Percentiles rank a stretch among this genome's conserved stretches.
Conservation (phyloP, 306 rosid genomes). For the Fagus crenata region DNA sequence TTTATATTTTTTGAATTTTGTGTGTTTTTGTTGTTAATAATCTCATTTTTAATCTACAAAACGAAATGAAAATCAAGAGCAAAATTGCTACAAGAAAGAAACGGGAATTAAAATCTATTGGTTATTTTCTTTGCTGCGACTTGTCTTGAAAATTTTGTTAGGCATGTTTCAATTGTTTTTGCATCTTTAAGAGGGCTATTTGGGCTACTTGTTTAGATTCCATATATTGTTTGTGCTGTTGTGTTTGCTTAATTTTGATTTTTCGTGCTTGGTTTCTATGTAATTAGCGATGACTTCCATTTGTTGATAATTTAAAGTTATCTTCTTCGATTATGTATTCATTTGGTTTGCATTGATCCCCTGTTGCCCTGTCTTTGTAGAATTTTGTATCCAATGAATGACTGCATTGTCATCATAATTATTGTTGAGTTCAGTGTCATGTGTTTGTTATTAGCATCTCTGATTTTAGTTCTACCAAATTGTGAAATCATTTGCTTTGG, state of each 20-base stretch:
- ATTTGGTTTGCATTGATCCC: conserved; percentile 6
- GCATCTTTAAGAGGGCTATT: not conserved
- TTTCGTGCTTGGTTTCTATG: not conserved
- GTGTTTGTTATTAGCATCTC: not conserved
- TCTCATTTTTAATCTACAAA: not conserved
- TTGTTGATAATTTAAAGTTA: not conserved
- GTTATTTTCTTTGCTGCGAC: not conserved
- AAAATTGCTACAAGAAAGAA: not conserved
- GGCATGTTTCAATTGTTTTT: not conserved
- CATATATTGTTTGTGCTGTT: not conserved
- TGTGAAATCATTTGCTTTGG: not conserved
- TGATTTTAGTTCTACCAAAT: conserved; percentile 7
- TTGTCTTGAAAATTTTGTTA: not conserved
- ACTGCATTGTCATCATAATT: conserved; percentile 1
- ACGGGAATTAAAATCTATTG: not conserved
- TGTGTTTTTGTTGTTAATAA: conserved; percentile 13
- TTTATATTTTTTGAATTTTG: not conserved
- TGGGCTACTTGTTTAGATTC: not conserved
- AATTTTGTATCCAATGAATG: conserved; percentile 2
- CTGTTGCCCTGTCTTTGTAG: not conserved
- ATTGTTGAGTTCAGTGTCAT: not conserved
- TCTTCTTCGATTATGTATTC: not conserved
- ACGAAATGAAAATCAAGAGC: not conserved
- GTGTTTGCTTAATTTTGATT: not conserved
- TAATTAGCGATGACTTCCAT: not conserved